Evolutionary conservation across 1,139 yeast genomes (phyloP).

Genomic region (Ogataea hybrid): DNA sequence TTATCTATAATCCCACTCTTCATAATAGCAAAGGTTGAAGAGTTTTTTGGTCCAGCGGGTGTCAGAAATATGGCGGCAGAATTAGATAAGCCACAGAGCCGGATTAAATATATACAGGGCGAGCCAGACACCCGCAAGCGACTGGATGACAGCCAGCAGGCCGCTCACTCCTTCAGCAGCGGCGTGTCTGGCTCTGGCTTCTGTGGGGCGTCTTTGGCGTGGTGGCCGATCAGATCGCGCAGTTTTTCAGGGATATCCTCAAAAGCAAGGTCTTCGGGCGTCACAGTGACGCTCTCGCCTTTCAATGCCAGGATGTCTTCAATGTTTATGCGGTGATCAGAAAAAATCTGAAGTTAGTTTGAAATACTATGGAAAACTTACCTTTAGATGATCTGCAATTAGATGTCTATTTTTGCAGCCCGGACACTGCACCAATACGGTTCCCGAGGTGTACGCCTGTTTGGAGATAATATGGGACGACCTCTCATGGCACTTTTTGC

Average conservation of each 20-base stretch:
- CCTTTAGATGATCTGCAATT: slow-evolving; percentile 86
- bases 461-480: slow-evolving; percentile 87
- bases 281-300: slow-evolving; percentile 70
- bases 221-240: slow-evolving; percentile 52
- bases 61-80: slow-evolving; percentile 6
- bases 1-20: slow-evolving; percentile 16
- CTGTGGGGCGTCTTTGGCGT: slow-evolving; percentile 63
- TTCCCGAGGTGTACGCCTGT: slow-evolving; percentile 85
- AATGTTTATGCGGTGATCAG: slow-evolving; percentile 68
- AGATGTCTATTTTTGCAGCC: slow-evolving; percentile 85
- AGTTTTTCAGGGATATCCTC: slow-evolving; percentile 71
- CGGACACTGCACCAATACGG: slow-evolving; percentile 90
- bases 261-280: slow-evolving; percentile 61
- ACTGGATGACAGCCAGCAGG: background rate
- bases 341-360: slow-evolving; percentile 48
- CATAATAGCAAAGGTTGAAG: slow-evolving; percentile 13
- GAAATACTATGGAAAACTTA: slow-evolving; percentile 22
- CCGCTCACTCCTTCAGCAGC: background rate
- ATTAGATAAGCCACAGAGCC: slow-evolving; percentile 1
- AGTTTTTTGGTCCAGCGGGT: slow-evolving; percentile 5
- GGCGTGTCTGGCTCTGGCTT: slow-evolving; percentile 14
- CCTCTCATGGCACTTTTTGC: slow-evolving; percentile 81
- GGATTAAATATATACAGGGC: background rate
- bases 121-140: background rate
- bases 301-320: slow-evolving; percentile 76